phyloP scores from a whole-genome alignment of 352 stramenopile genomes.

The Pythium diclinum region DNA sequence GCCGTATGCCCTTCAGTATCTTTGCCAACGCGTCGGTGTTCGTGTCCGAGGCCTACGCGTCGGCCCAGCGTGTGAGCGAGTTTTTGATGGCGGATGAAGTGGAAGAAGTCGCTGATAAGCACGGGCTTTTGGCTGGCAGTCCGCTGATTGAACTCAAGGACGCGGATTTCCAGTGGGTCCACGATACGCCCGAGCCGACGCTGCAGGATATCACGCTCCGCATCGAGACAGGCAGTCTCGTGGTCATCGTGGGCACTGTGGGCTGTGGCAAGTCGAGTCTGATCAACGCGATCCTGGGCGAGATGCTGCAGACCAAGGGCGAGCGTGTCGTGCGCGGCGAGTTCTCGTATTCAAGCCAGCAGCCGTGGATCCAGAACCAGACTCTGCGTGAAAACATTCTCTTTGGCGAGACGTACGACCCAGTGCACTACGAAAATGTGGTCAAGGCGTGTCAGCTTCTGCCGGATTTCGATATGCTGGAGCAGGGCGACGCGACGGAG shows the following conservation, averaged over 20 bases:
- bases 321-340: conserved; percentile 26
- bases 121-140: conserved; percentile 14
- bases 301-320: conserved; percentile 36
- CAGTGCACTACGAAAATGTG: conserved; percentile 33
- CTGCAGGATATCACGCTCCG: neutral
- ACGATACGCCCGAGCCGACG: conserved; percentile 15
- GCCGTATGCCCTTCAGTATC: conserved; percentile 49
- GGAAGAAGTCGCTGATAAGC: neutral
- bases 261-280: conserved; percentile 57
- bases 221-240: conserved; percentile 34
- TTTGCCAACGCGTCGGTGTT: conserved; percentile 53
- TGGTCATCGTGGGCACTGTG: conserved; percentile 52
- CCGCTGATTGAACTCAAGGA: conserved; percentile 20
- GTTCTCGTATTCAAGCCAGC: conserved; percentile 84
- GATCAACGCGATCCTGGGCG: conserved; percentile 44
- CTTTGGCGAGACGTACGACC: conserved; percentile 48
- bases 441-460: conserved; percentile 37
- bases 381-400: conserved; percentile 92
- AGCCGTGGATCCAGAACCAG: conserved; percentile 90
- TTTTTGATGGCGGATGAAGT: conserved; percentile 29
- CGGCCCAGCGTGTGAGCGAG: conserved; percentile 32
- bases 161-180: conserved; percentile 35
- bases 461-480: conserved; percentile 37
- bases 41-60: conserved; percentile 44
- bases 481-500: conserved; percentile 60